A percentile compares a stretch with the other conserved stretches of the same genome.
Evolutionary conservation across 2,329 filamentous ascomycete genomes (phyloP).

Genomic region (Fusarium brachygibbosum): DNA sequence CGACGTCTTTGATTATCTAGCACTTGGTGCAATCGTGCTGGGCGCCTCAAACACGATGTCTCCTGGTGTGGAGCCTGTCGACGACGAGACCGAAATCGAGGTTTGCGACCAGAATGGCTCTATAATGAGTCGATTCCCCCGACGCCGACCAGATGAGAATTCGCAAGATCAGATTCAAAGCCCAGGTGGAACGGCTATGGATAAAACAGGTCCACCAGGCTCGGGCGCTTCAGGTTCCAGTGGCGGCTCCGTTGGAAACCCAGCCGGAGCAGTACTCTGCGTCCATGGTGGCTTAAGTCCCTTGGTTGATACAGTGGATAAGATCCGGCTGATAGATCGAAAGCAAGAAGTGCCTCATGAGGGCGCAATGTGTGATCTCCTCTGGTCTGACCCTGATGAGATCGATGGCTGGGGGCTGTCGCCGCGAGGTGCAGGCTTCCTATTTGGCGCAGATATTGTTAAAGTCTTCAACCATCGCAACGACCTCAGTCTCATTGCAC

Average conservation of each 20-base stretch:
- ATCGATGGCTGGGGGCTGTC: conserved; percentile 97
- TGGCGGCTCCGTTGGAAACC: conserved; percentile 72
- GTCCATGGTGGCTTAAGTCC: conserved; percentile 95
- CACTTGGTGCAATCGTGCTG: conserved; percentile 89
- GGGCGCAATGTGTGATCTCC: conserved; percentile 97
- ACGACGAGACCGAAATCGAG: conserved; percentile 90
- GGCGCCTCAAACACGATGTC: conserved; percentile 79
- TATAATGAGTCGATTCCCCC: conserved; percentile 79
- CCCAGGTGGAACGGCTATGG: conserved; percentile 47
- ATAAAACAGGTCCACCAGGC: conserved; percentile 77
- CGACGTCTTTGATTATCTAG: conserved; percentile 97
- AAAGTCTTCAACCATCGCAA: conserved; percentile 96
- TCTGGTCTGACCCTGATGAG: conserved; percentile 98
- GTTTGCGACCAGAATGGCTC: conserved; percentile 88
- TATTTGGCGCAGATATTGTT: conserved; percentile 96
- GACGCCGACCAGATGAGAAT: conserved; percentile 56
- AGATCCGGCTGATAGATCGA: conserved; percentile 92
- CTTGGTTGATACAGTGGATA: conserved; percentile 92
- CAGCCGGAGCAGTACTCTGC: conserved; percentile 88
- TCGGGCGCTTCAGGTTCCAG: conserved; percentile 82
- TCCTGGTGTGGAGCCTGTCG: conserved; percentile 63
- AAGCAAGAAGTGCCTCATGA: conserved; percentile 99
- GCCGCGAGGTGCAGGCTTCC: conserved; percentile 92
- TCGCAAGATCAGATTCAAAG: conserved; percentile 49
- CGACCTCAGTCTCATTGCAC: conserved; percentile 89